Percentiles rank a stretch among this genome's conserved stretches.
phyloP scores from a whole-genome alignment of 148 eudicot genomes.

The Amaranthus hypochondriacus region DNA sequence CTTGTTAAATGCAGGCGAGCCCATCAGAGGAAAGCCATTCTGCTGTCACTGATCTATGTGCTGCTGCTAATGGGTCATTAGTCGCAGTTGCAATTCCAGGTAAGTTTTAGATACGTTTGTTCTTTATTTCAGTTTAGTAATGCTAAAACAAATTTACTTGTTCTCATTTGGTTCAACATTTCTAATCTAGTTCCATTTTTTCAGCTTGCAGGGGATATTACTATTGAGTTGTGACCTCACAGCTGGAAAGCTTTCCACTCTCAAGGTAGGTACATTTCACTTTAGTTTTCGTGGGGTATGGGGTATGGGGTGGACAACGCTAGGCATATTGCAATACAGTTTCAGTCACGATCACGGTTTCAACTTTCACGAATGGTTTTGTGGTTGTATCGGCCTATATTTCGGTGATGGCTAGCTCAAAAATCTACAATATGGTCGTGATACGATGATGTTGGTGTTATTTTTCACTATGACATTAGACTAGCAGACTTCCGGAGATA shows the following conservation, averaged over 20 bases:
- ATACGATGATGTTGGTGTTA: too few relatives aligned
- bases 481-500: too few relatives aligned
- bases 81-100: conserved; percentile 80
- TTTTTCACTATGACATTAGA: too few relatives aligned
- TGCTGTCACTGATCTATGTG: conserved; percentile 52
- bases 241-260: conserved; percentile 41
- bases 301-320: too few relatives aligned
- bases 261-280: conserved; percentile 35
- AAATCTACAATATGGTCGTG: too few relatives aligned
- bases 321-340: too few relatives aligned
- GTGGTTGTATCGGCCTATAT: too few relatives aligned
- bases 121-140: conserved; percentile 5
- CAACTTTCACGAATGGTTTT: too few relatives aligned
- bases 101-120: conserved; percentile 19
- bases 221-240: conserved; percentile 65
- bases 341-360: too few relatives aligned
- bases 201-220: conserved; percentile 74
- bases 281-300: background rate
- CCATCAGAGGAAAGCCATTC: conserved; percentile 43
- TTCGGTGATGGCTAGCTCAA: too few relatives aligned
- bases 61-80: conserved; percentile 52
- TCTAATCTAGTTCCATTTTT: conserved; percentile 14
- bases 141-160: background rate
- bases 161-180: background rate
- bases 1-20: conserved; percentile 52